Evolutionary conservation across 192 early-diverging fungal genomes (phyloP).

Genomic region (Mortierella alpina): DNA sequence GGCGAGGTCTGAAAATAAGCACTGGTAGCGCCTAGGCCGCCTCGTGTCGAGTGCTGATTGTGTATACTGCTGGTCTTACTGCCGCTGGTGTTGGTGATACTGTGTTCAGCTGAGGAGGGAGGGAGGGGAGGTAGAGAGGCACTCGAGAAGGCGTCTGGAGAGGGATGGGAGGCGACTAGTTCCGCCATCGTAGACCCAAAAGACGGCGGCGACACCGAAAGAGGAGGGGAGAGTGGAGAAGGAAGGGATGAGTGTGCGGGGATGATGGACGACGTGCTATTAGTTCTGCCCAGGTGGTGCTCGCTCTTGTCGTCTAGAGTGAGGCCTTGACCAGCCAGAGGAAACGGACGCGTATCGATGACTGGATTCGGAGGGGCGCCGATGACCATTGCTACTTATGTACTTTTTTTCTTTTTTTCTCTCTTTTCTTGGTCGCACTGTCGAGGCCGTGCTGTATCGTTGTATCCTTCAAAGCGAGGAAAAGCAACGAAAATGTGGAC

Average conservation of each 20-base stretch:
- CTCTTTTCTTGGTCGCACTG: too few species aligned
- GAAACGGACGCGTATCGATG: constrained; percentile 21
- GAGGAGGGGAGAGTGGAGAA: constrained; percentile 49
- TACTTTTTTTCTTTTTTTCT: not conserved
- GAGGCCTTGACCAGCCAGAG: constrained; percentile 1
- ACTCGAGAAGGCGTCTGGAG: constrained; percentile 3
- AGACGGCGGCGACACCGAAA: constrained; percentile 43
- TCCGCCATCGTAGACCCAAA: constrained; percentile 33
- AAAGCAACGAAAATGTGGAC: too few species aligned
- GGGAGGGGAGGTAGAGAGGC: constrained; percentile 12
- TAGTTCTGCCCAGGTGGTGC: too few species aligned
- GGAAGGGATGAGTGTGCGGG: constrained; percentile 42
- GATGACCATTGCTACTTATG: not conserved
- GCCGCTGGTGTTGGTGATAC: not conserved
- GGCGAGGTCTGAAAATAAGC: constrained; percentile 34
- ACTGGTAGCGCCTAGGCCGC: not conserved
- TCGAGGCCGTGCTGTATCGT: too few species aligned
- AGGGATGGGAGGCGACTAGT: not conserved
- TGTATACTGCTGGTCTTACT: constrained; percentile 4
- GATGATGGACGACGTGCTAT: constrained; percentile 19
- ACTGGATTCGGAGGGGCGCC: constrained; percentile 10
- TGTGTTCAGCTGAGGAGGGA: constrained; percentile 7
- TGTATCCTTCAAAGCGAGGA: too few species aligned
- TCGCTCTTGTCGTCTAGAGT: not conserved
- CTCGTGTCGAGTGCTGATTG: not conserved